Conservation (phyloP, 108 stramenopile genomes). For the Conticribra guillardii region DNA sequence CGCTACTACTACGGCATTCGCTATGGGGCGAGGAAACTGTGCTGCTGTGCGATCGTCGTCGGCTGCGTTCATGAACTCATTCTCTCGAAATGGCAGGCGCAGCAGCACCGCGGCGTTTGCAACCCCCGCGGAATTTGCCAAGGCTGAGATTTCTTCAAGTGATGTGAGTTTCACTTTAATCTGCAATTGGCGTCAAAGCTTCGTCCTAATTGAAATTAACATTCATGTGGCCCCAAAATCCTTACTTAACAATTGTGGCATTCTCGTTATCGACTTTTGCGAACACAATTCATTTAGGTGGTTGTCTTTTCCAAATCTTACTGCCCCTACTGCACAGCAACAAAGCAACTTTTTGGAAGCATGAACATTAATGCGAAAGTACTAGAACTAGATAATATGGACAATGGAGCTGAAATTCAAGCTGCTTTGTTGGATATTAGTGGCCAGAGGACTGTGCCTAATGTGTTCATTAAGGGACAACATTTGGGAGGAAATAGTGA, state of each 20-base stretch:
- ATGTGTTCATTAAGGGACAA: conserved; percentile 67
- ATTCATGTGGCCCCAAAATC: not conserved
- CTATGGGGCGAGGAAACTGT: not conserved
- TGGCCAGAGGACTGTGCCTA: conserved; percentile 65
- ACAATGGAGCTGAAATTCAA: conserved; percentile 66
- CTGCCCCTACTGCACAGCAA: conserved; percentile 75
- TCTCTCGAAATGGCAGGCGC: conserved; percentile 9
- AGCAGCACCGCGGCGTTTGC: conserved; percentile 19
- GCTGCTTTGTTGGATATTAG: conserved; percentile 49
- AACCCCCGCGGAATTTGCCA: conserved; percentile 60
- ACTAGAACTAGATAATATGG: conserved; percentile 67
- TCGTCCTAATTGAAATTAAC: not conserved
- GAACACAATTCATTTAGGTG: conserved; percentile 26
- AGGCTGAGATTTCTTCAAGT: conserved; percentile 75
- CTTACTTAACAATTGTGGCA: not conserved
- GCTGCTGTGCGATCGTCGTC: conserved; percentile 6
- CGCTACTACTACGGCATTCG: not conserved
- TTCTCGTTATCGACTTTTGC: not conserved
- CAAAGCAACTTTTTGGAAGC: conserved; percentile 62
- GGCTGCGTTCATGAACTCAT: conserved; percentile 1
- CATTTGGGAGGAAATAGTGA: conserved; percentile 85
- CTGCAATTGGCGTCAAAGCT: conserved; percentile 5
- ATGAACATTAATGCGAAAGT: conserved; percentile 54
- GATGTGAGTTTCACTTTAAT: conserved; percentile 33
- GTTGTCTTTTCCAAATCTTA: conserved; percentile 73